Percentiles rank a stretch among this genome's conserved stretches.
Conservation (phyloP, 345 rosid species). For the Arabidopsis arenosa region DNA sequence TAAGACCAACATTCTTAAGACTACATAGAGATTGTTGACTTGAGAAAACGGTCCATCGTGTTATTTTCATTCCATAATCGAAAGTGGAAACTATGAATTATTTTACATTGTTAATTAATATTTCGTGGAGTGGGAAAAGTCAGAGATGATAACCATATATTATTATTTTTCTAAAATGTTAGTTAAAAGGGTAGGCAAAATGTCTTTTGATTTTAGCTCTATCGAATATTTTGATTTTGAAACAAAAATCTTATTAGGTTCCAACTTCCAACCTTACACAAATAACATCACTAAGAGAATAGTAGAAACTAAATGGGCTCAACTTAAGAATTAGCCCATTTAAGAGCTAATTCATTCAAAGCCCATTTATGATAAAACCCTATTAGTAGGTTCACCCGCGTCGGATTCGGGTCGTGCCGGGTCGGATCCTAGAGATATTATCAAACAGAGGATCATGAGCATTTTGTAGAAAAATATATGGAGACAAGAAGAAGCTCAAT, state of each 20-base stretch:
- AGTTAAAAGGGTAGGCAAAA: not conserved
- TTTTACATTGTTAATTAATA: not conserved
- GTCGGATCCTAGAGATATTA: not conserved
- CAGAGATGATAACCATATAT: slow-evolving; percentile 7
- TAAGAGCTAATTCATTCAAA: not conserved
- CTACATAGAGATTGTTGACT: slow-evolving; percentile 6
- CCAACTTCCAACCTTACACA: not conserved
- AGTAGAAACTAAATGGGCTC: not conserved
- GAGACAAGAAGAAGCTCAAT: slow-evolving; percentile 13
- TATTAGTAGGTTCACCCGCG: not conserved
- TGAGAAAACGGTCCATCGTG: not conserved
- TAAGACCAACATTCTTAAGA: not conserved
- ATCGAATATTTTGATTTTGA: not conserved
- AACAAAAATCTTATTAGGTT: not conserved
- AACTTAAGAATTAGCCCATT: not conserved
- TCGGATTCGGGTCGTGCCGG: not conserved
- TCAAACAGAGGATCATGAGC: not conserved
- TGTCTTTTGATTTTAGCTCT: slow-evolving; percentile 2
- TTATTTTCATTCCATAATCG: not conserved
- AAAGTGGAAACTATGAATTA: not conserved
- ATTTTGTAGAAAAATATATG: not conserved
- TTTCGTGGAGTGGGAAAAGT: slow-evolving; percentile 18
- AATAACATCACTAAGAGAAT: not conserved
- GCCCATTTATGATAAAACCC: not conserved
- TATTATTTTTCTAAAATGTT: not conserved